Conservation (phyloP, 1,139 yeast species). For the Candida sp. region DNA sequence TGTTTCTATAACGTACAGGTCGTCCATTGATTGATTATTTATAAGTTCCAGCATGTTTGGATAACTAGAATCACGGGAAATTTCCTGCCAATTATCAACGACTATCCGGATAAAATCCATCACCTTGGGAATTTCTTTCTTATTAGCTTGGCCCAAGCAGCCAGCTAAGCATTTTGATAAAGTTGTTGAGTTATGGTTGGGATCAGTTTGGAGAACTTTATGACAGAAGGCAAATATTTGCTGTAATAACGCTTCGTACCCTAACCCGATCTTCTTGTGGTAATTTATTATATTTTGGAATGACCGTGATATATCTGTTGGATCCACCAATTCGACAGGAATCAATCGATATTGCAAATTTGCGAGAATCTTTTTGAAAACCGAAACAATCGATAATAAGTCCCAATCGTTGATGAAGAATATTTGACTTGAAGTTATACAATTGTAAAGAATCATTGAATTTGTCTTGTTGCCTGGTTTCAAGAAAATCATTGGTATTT, state of each 20-base stretch:
- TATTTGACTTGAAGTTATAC: constrained; percentile 53
- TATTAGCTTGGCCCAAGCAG: constrained; percentile 48
- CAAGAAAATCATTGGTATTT: constrained; percentile 49
- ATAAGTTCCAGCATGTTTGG: constrained; percentile 21
- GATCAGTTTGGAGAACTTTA: constrained; percentile 28
- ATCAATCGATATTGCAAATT: constrained; percentile 45
- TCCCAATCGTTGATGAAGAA: constrained; percentile 65
- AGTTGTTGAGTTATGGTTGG: constrained; percentile 45
- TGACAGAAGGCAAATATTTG: constrained; percentile 41
- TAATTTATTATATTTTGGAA: constrained; percentile 16
- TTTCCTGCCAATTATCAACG: constrained; percentile 39
- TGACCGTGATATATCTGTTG: constrained; percentile 31
- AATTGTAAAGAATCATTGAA: constrained; percentile 47
- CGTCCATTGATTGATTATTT: constrained; percentile 11
- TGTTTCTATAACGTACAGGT: constrained; percentile 20
- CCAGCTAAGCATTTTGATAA: constrained; percentile 49
- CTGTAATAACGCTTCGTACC: constrained; percentile 24
- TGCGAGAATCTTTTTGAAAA: constrained; percentile 46
- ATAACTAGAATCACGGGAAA: constrained; percentile 12
- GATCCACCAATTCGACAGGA: constrained; percentile 38
- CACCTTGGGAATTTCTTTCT: constrained; percentile 46
- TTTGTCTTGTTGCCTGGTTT: constrained; percentile 56
- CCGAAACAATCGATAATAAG: constrained; percentile 53
- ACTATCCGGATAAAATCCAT: constrained; percentile 49
- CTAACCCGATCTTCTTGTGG: constrained; percentile 7